A percentile compares a stretch with the other conserved stretches of the same genome.
phyloP scores from a whole-genome alignment of 140 eudicot species.

The Oenanthe javanica region DNA sequence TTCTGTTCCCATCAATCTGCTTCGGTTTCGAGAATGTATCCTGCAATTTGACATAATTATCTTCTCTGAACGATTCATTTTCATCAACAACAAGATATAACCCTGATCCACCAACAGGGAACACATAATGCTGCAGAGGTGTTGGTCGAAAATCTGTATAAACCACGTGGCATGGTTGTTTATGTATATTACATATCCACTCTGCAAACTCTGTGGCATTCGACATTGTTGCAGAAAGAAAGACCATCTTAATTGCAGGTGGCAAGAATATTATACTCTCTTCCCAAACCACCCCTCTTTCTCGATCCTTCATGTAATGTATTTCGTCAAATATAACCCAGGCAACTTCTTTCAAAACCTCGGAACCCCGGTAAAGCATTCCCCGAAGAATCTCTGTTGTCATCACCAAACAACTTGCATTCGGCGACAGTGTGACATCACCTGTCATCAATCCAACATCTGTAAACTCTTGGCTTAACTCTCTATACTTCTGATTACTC shows the following conservation, averaged over 20 bases:
- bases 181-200: constrained; percentile 93
- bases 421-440: constrained; percentile 84
- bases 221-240: constrained; percentile 96
- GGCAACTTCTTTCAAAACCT: constrained; percentile 93
- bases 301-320: constrained; percentile 96
- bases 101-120: constrained; percentile 92
- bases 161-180: constrained; percentile 99
- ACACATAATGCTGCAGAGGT: constrained; percentile 89
- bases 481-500: constrained; percentile 93
- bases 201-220: constrained; percentile 98
- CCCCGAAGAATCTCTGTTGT: constrained; percentile 94
- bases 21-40: constrained; percentile 70
- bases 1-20: constrained; percentile 37
- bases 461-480: constrained; percentile 77
- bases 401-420: constrained; percentile 94
- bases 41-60: constrained; percentile 72
- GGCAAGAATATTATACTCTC: constrained; percentile 92
- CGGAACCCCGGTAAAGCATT: constrained; percentile 95
- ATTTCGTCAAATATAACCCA: constrained; percentile 99
- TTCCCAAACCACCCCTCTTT: constrained; percentile 98
- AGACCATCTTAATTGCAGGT: constrained; percentile 92
- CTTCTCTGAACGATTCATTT: constrained; percentile 94
- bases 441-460: constrained; percentile 99
- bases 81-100: constrained; percentile 94
- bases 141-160: constrained; percentile 97